A percentile compares a stretch with the other conserved stretches of the same genome.
These are phyloP conservation scores for Metschnikowia aberdeeniae DNA, from an alignment of 805 yeast species.

Conservation along the genomic window DNA sequence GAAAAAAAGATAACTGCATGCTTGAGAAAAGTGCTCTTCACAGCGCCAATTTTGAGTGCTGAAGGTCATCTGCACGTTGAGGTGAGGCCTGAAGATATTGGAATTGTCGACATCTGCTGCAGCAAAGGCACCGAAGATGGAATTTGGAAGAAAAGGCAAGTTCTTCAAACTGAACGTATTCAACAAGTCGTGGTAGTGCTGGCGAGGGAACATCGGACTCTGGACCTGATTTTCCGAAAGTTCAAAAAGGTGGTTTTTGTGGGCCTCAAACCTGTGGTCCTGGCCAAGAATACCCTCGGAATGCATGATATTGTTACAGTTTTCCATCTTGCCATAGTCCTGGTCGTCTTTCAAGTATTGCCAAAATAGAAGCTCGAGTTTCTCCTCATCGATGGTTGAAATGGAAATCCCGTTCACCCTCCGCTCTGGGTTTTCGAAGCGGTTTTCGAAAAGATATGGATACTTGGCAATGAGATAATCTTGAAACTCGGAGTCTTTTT, in stretches of 20 bases:
- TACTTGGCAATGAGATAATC: slow-evolving; percentile 21
- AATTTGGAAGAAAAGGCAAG: slow-evolving; percentile 46
- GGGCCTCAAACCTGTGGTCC: neutral
- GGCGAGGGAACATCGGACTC: neutral
- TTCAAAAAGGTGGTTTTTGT: neutral
- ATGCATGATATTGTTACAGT: neutral
- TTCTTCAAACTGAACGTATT: slow-evolving; percentile 59
- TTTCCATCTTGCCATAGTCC: slow-evolving; percentile 5
- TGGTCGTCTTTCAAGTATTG: slow-evolving; percentile 15
- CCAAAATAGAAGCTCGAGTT: slow-evolving; percentile 45
- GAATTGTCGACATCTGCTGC: slow-evolving; percentile 42
- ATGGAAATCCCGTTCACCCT: slow-evolving; percentile 2
- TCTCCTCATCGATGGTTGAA: slow-evolving; percentile 8
- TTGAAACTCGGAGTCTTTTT: slow-evolving; percentile 47
- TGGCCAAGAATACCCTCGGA: neutral
- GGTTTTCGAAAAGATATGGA: neutral
- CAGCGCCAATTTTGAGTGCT: slow-evolving; percentile 54
- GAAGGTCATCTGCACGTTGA: slow-evolving; percentile 51
- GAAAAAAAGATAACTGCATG: slow-evolving; percentile 48
- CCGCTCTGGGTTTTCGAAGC: neutral
- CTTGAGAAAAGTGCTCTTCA: slow-evolving; percentile 58
- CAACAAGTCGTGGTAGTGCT: slow-evolving; percentile 9
- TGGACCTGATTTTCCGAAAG: neutral
- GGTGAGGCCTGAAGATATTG: slow-evolving; percentile 40
- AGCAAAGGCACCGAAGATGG: slow-evolving; percentile 42